Evolutionary conservation across 1,139 yeast species (phyloP), one percentile per base, ranked within the genome.

Genomic region (Nakaseomyces sp.): DNA sequence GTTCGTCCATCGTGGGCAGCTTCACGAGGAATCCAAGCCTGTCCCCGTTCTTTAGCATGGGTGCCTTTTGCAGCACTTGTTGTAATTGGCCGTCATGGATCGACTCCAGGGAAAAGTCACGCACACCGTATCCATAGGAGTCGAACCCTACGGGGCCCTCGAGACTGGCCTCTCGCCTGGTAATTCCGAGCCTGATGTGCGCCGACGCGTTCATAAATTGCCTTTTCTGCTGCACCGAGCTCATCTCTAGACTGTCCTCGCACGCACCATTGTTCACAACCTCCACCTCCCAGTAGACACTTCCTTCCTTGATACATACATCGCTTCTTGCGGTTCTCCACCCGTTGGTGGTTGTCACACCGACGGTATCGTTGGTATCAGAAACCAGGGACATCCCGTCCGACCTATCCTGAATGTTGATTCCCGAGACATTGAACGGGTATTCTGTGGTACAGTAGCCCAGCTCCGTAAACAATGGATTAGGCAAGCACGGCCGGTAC

Each of bases 71-170:
- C 26, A 59, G 43, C 3, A 44, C 42, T 25, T 53, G 51, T 10
- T 37, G 42, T 18, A 58, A 38, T 40, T 52, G 56, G 7, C 66
- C 65, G 39, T 57, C 58, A 49, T 91, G 94, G 38, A 91, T 72
- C 33, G 76, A 76, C 50, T 85, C 84, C 1, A 97, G 94, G n/a
- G 73, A 72, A 29, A 74, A 73, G 63, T 89, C 97, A 47, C 97
- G 70, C 9, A 91, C 58, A 0, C 96, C 96, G 61, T 93, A 91
- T 0, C 96, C 91, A 64, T 88, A 91, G 0, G 89, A 93, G 63
- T 91, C 97, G 57, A 77, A 86, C 4, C 99, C 99, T 8, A 89
- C 91, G 0, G 99, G 98, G 0, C 95, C 95, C 53, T 91, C 96
- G 41, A 89, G 65, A 44, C 88, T 77, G 1, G 96, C 94, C 58